Evolutionary conservation across 768 basidiomycete species (phyloP).

Genomic region (Hypholoma fasciculare): DNA sequence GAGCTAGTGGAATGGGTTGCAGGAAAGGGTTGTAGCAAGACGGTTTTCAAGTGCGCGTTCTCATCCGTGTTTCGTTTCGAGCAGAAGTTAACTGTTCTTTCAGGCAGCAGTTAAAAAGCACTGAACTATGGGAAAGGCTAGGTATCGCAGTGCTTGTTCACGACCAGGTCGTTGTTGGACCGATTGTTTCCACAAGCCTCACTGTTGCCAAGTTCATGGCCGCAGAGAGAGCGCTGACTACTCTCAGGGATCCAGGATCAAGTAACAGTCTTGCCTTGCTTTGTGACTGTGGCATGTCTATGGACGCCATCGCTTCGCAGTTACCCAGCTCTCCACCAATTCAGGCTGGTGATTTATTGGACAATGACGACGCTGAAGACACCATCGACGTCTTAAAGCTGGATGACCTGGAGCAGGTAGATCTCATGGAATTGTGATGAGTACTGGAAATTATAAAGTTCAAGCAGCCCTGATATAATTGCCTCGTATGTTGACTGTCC

Average conservation of each 20-base stretch:
- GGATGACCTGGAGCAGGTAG: too few species aligned
- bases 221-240: conserved; percentile 58
- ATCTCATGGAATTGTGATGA: too few species aligned
- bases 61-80: not conserved
- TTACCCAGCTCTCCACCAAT: not conserved
- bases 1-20: conserved; percentile 70
- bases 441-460: too few species aligned
- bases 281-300: conserved; percentile 33
- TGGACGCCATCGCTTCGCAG: conserved; percentile 2
- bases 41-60: conserved; percentile 27
- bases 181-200: conserved; percentile 56
- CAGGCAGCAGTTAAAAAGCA: conserved; percentile 21
- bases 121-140: conserved; percentile 28
- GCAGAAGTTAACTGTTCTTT: not conserved
- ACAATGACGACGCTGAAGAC: conserved; percentile 11
- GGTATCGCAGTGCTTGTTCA: conserved; percentile 63
- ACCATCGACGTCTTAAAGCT: not conserved
- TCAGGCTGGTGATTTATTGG: conserved; percentile 1
- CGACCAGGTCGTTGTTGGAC: conserved; percentile 53
- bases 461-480: not conserved
- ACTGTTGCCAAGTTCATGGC: conserved; percentile 69
- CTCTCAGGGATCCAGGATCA: conserved; percentile 48
- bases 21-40: conserved; percentile 50
- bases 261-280: conserved; percentile 41
- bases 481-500: conserved; percentile 26